These are phyloP conservation scores for Syncephalastrum racemosum DNA, from an alignment of 371 early-diverging fungal genomes.

Conservation along the genomic window DNA sequence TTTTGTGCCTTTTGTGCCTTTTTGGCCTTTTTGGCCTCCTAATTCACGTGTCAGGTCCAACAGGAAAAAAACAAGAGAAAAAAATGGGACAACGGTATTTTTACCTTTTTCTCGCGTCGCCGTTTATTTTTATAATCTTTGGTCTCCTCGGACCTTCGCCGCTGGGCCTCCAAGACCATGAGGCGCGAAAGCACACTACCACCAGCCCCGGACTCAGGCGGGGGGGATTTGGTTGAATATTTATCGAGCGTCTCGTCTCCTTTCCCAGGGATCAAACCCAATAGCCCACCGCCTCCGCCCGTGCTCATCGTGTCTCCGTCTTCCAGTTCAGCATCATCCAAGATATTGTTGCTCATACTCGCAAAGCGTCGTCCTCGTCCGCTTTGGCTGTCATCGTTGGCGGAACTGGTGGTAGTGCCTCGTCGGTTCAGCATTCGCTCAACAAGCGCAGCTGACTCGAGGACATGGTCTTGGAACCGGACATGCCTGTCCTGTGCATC, in stretches of 20 bases:
- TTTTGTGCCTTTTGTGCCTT: conserved; percentile 9
- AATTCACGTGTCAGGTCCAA: conserved; percentile 1
- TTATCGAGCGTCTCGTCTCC: too few relatives aligned
- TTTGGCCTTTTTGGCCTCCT: conserved; percentile 18
- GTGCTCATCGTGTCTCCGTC: conserved; percentile 3
- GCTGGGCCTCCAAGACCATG: conserved; percentile 43
- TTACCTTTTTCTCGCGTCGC: conserved; percentile 14
- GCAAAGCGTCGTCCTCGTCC: conserved; percentile 9
- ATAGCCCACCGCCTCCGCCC: too few relatives aligned
- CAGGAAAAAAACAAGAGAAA: conserved; percentile 1
- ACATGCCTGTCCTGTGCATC: conserved; percentile 47
- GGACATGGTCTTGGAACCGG: conserved; percentile 46
- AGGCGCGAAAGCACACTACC: conserved; percentile 43
- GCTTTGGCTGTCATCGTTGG: conserved; percentile 2
- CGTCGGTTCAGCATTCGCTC: conserved; percentile 37
- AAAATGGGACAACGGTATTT: conserved; percentile 2
- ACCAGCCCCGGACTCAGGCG: not conserved
- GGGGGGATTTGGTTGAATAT: too few relatives aligned
- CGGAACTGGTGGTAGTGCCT: not conserved
- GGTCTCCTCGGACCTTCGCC: conserved; percentile 14
- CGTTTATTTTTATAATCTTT: conserved; percentile 7
- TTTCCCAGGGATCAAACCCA: too few relatives aligned
- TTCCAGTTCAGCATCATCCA: conserved; percentile 13
- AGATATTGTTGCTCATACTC: conserved; percentile 10
- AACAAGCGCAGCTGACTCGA: conserved; percentile 43